Conservation (phyloP, 805 yeast genomes). For the Myxozyma kluyveri region DNA sequence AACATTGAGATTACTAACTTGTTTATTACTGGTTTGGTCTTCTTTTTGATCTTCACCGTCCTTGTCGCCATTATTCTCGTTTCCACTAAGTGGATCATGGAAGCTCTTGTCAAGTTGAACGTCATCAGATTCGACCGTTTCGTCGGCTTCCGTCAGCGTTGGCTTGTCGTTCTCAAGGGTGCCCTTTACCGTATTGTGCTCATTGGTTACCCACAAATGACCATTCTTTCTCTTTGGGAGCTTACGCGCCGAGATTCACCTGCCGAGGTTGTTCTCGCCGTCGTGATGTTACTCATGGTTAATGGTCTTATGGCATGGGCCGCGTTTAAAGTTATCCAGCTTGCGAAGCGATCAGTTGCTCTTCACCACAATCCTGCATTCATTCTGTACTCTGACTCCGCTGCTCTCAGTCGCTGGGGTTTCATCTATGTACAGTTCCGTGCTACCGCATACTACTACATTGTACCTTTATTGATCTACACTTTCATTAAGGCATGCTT, state of each 20-base stretch:
- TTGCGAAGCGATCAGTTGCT: conserved; percentile 68
- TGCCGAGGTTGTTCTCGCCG: conserved; percentile 79
- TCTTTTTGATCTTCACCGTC: conserved; percentile 73
- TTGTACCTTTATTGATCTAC: conserved; percentile 61
- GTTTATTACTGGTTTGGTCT: conserved; percentile 81
- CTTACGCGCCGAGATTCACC: conserved; percentile 78
- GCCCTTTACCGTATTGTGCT: conserved; percentile 77
- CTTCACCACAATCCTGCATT: conserved; percentile 90
- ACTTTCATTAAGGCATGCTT: conserved; percentile 71
- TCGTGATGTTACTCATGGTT: conserved; percentile 59
- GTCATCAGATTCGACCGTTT: conserved; percentile 63
- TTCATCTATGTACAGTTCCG: conserved; percentile 87
- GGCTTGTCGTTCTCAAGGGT: conserved; percentile 86
- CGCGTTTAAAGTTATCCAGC: conserved; percentile 63
- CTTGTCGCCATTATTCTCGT: conserved; percentile 50
- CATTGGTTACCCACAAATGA: conserved; percentile 83
- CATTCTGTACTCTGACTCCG: conserved; percentile 78
- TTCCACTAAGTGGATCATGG: conserved; percentile 64
- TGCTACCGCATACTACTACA: conserved; percentile 84
- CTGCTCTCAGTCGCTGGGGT: conserved; percentile 80
- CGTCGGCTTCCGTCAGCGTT: conserved; percentile 72
- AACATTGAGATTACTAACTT: conserved; percentile 81
- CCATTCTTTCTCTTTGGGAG: conserved; percentile 84
- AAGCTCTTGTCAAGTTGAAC: conserved; percentile 62
- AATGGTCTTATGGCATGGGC: conserved; percentile 67